phyloP scores from a whole-genome alignment of 169 alveolate species.

The Amoebophrya sp. region DNA sequence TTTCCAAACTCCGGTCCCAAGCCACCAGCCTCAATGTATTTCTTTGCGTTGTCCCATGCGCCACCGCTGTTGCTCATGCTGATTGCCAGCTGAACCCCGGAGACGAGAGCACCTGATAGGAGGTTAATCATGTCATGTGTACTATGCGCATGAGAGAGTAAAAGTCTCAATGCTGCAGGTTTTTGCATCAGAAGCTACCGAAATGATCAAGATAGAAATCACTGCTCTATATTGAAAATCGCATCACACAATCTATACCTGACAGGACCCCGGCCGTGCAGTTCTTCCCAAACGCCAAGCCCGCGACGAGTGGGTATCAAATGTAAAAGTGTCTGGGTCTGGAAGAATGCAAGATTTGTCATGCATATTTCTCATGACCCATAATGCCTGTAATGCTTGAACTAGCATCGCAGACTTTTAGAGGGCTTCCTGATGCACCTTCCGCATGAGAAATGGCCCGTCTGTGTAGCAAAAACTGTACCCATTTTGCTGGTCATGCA shows the following conservation, averaged over 20 bases:
- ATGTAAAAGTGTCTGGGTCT: no score
- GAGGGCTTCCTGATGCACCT: no score
- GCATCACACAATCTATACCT: not conserved
- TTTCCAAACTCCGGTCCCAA: slow-evolving; percentile 33
- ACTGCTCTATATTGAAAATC: not conserved
- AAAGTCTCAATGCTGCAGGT: no score
- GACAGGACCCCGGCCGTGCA: slow-evolving; percentile 68
- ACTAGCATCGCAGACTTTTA: no score
- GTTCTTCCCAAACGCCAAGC: slow-evolving; percentile 66
- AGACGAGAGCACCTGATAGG: slow-evolving; percentile 78
- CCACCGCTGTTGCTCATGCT: slow-evolving; percentile 78
- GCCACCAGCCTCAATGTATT: slow-evolving; percentile 65
- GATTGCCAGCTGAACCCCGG: slow-evolving; percentile 77
- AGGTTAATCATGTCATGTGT: slow-evolving; percentile 39
- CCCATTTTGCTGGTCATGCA: no score
- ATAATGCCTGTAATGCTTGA: no score
- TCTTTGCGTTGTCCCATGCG: slow-evolving; percentile 85
- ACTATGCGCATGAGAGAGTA: not conserved
- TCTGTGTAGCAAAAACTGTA: no score
- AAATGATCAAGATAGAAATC: not conserved
- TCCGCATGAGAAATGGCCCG: no score
- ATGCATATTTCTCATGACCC: no score
- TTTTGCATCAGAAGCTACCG: no score
- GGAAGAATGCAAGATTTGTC: no score
- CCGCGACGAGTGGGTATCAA: slow-evolving; percentile 64